A percentile compares a stretch with the other conserved stretches of the same genome.
These are phyloP conservation scores for Colletotrichum chlorophyti DNA, from an alignment of 2,329 filamentous ascomycete genomes.

Conservation along the genomic window DNA sequence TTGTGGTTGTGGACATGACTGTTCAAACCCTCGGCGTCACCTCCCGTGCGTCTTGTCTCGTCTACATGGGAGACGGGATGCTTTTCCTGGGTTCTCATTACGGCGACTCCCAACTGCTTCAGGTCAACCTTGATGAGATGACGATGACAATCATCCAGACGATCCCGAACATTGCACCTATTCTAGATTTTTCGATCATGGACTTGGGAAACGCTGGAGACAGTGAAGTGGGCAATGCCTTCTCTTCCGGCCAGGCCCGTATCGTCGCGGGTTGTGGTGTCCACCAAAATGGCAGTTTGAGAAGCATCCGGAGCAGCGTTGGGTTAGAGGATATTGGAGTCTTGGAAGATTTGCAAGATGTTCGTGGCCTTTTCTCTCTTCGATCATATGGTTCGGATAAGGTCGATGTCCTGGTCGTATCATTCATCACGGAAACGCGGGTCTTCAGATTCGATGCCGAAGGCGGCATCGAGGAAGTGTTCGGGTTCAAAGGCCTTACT, in stretches of 20 bases:
- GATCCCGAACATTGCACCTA: conserved; percentile 84
- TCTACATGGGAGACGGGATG: conserved; percentile 76
- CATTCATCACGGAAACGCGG: conserved; percentile 83
- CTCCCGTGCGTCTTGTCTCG: conserved; percentile 77
- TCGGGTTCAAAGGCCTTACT: conserved; percentile 73
- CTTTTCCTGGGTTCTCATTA: conserved; percentile 92
- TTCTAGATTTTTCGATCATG: conserved; percentile 95
- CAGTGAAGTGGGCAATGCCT: conserved; percentile 79
- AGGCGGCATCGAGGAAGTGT: conserved; percentile 86
- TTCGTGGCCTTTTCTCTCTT: conserved; percentile 76
- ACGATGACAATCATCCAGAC: conserved; percentile 74
- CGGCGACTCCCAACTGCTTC: conserved; percentile 86
- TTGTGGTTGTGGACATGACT: conserved; percentile 75
- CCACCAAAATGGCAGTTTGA: conserved; percentile 84
- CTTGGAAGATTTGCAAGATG: conserved; percentile 78
- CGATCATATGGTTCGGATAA: conserved; percentile 54
- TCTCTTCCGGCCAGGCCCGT: conserved; percentile 91
- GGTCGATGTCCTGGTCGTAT: conserved; percentile 77
- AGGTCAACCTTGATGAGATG: conserved; percentile 51
- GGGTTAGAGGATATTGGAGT: conserved; percentile 88
- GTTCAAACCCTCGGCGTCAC: conserved; percentile 70
- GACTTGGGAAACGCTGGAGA: conserved; percentile 90
- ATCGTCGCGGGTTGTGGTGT: conserved; percentile 94
- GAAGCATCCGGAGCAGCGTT: conserved; percentile 92
- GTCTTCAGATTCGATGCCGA: conserved; percentile 77